Conservation (phyloP, 257 asterid genomes). For the Solanum neorickii region DNA sequence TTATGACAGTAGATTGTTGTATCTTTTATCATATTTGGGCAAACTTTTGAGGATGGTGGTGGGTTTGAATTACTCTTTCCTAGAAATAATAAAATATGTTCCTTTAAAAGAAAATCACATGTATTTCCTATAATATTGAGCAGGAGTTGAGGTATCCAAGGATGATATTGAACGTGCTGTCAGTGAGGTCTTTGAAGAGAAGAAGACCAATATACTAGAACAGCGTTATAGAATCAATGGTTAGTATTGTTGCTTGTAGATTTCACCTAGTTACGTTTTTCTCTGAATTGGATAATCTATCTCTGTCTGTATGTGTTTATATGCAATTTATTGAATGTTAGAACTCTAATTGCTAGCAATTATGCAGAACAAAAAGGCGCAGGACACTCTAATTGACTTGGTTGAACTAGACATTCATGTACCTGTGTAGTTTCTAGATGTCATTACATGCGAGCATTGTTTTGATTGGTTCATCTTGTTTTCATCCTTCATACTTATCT, state of each 20-base stretch:
- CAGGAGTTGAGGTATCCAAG: conserved; percentile 73
- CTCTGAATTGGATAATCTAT: neutral
- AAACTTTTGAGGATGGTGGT: neutral
- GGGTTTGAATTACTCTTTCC: neutral
- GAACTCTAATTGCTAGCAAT: neutral
- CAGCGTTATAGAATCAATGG: conserved; percentile 86
- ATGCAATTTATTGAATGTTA: neutral
- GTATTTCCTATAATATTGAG: neutral
- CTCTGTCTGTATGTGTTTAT: neutral
- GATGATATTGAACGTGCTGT: conserved; percentile 52
- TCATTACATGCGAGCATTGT: neutral
- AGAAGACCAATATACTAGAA: conserved; percentile 44
- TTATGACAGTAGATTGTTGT: neutral
- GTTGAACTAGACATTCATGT: neutral
- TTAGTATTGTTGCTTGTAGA: conserved; percentile 14
- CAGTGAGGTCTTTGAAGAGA: conserved; percentile 64
- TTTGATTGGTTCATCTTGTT: neutral
- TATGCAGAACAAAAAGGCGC: neutral
- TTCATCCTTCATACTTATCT: neutral
- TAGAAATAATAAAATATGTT: neutral
- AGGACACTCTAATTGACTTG: neutral
- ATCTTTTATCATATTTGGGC: neutral
- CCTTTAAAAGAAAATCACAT: neutral
- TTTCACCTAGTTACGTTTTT: neutral
- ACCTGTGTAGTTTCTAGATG: neutral